Base-by-base conservation (phyloP, 306 rosid species). In the Cotoneaster glaucophyllus region DNA sequence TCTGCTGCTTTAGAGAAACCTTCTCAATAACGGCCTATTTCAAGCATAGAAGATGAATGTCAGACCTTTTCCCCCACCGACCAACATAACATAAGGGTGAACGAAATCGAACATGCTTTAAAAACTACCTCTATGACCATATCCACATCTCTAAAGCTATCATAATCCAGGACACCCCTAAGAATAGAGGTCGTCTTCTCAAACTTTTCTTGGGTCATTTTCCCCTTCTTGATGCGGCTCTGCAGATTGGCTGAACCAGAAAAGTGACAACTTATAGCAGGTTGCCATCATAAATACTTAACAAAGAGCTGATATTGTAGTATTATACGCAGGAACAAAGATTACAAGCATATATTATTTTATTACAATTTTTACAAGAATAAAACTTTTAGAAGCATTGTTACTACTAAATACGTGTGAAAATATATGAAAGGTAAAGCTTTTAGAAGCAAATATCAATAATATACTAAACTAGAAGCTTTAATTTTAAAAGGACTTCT, bases 11-110 rank as follows among this genome's bases (percentile, higher is more conserved):
- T 83, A 95, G 80, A 73, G 93, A 88, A 78, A 92, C 80, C 69
- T 95, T 88, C 83, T 95, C 99, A 75, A 90, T 82, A 83, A 92
- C 96, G 74, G 98, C 99, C 99, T 95, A 93, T 81, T 85, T 73
- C 85, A 78, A 66, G 58, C 80, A 86, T 73, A 64, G 76, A 86
- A 57, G 32, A 64, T 41, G 22, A 80, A 70, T 65, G 78, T 74
- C 54, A 81, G 56, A 54, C 37, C 19, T 54, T 72, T 68, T 74
- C 25, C 67, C 31, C 75, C 37, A 64, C 37, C 70, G 48, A 62
- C 77, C 76, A 75, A 79, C 29, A 52, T 17, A 57, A 32, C 81
- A 69, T n/a, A 58, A 69, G 32, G 69, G 32, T 41, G 56, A 50
- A 69, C 32, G 11, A 69, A 75, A 25, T 65, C 19, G 15, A 58